These are phyloP conservation scores for Tubosaeta sp. DNA, from an alignment of 768 basidiomycete species.

Conservation along the genomic window DNA sequence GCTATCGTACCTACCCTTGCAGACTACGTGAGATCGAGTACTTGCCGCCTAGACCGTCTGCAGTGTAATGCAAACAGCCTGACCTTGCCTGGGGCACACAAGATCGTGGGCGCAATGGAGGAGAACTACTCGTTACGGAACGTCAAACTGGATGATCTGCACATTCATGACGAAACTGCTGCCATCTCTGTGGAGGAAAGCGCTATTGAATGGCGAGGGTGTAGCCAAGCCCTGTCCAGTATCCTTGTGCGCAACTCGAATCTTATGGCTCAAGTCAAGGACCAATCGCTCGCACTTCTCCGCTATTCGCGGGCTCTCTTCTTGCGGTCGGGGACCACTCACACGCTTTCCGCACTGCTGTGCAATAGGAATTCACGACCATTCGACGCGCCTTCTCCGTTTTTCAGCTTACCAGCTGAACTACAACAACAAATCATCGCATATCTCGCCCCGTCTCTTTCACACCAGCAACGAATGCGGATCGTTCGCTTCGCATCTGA, in stretches of 20 bases:
- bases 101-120: conserved; percentile 44
- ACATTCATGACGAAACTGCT: conserved; percentile 25
- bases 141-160: conserved; percentile 51
- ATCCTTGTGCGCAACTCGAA: conserved; percentile 42
- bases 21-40: conserved; percentile 47
- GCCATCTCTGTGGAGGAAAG: conserved; percentile 24
- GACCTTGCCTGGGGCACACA: conserved; percentile 40
- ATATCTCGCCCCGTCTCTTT: conserved; percentile 54
- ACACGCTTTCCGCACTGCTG: conserved; percentile 3
- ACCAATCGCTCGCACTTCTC: conserved; percentile 49
- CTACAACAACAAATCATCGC: conserved; percentile 55
- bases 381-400: conserved; percentile 21
- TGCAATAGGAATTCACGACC: conserved; percentile 5
- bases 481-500: conserved; percentile 51
- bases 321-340: conserved; percentile 30
- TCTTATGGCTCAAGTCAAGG: conserved; percentile 36
- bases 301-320: conserved; percentile 47
- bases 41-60: conserved; percentile 46
- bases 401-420: conserved; percentile 50
- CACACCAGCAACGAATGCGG: conserved; percentile 48
- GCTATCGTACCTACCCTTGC: conserved; percentile 39
- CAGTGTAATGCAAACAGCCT: conserved; percentile 56
- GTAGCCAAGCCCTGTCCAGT: conserved; percentile 28
- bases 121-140: conserved; percentile 44
- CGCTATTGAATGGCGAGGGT: conserved; percentile 28